A percentile compares a stretch with the other conserved stretches of the same genome.
Conservation (phyloP, 1,284 basidiomycete genomes). For the Tetrapyrgos nigripes region DNA sequence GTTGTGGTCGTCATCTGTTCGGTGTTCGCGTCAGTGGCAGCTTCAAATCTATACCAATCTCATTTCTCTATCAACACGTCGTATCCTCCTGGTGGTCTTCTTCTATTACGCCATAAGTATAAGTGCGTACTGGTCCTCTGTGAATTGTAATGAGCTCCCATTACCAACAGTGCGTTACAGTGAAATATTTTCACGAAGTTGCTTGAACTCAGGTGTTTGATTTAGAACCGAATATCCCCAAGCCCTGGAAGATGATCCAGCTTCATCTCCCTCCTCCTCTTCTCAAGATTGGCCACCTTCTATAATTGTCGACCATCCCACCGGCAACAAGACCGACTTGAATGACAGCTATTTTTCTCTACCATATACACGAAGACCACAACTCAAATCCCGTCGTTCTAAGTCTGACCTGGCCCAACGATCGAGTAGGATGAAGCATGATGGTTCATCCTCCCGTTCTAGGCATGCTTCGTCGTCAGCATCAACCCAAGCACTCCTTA, state of each 20-base stretch:
- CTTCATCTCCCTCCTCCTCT: background rate
- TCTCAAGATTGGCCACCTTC: background rate
- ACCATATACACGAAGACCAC: background rate
- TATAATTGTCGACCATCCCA: too few species aligned
- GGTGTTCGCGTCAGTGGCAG: background rate
- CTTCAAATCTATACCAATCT: background rate
- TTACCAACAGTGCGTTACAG: background rate
- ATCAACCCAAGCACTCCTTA: slow-evolving; percentile 34
- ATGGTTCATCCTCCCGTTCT: slow-evolving; percentile 12
- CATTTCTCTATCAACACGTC: background rate
- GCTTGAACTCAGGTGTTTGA: background rate
- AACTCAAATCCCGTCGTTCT: background rate
- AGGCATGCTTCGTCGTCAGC: slow-evolving; percentile 14
- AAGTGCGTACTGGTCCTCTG: background rate
- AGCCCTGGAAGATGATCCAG: background rate
- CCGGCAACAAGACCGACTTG: background rate
- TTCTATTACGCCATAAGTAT: background rate
- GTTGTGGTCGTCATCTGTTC: background rate
- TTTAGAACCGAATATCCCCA: background rate
- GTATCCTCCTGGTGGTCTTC: background rate
- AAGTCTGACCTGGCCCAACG: background rate
- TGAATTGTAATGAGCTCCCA: background rate
- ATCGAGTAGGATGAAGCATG: background rate
- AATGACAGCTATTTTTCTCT: background rate
- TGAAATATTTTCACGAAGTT: background rate